A percentile compares a stretch with the other conserved stretches of the same genome.
phyloP scores from a whole-genome alignment of 306 rosid species.

The Gynostemma pentaphyllum region DNA sequence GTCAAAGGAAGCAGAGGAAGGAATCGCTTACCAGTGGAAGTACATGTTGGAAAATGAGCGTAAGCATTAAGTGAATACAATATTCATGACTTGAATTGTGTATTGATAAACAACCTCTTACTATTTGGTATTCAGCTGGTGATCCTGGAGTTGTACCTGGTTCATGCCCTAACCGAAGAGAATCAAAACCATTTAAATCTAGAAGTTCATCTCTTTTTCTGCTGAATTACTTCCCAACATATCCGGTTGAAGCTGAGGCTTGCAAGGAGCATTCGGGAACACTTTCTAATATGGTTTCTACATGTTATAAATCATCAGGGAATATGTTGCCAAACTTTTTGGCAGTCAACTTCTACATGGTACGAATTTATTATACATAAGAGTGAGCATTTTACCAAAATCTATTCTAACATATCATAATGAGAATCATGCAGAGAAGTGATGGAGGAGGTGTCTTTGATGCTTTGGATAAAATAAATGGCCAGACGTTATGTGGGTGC shows the following conservation, averaged over 20 bases:
- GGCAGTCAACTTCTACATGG: constrained; percentile 97
- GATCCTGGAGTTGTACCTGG: constrained; percentile 78
- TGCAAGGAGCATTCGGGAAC: constrained; percentile 96
- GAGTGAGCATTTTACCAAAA: not conserved
- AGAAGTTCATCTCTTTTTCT: constrained; percentile 62
- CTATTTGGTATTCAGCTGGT: constrained; percentile 60
- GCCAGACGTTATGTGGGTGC: constrained; percentile 73
- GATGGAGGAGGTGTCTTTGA: constrained; percentile 94
- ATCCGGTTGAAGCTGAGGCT: constrained; percentile 84
- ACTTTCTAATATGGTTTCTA: constrained; percentile 66
- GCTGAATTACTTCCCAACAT: constrained; percentile 81
- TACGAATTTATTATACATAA: constrained; percentile 16
- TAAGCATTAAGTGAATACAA: constrained; percentile 23
- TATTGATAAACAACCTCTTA: constrained; percentile 3
- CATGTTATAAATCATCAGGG: constrained; percentile 91
- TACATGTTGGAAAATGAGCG: constrained; percentile 92
- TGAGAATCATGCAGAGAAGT: constrained; percentile 64
- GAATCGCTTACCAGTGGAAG: constrained; percentile 92
- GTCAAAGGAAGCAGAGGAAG: constrained; percentile 86
- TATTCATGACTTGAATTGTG: constrained; percentile 1
- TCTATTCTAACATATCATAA: constrained; percentile 17
- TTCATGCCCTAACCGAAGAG: constrained; percentile 79
- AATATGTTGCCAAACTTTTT: constrained; percentile 65
- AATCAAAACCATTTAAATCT: constrained; percentile 70
- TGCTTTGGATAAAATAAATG: constrained; percentile 63